Conservation (phyloP, 768 basidiomycete genomes). For the Leucocoprinus sp. region DNA sequence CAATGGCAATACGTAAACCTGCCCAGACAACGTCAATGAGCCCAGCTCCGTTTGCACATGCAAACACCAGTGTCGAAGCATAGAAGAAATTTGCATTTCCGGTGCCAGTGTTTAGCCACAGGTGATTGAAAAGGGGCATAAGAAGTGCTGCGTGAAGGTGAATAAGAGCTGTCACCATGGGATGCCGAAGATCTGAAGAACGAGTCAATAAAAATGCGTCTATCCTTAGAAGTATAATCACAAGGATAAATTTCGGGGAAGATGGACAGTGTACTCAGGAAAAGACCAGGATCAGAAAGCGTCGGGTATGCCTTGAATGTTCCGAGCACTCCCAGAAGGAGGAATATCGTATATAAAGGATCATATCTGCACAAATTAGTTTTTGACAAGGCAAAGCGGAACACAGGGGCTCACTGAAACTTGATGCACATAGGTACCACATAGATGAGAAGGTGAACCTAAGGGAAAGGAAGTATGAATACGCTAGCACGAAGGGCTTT, state of each 20-base stretch:
- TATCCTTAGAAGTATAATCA: constrained; percentile 30
- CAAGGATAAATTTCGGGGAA: constrained; percentile 83
- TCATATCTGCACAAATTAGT: constrained; percentile 51
- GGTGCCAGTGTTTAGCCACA: constrained; percentile 88
- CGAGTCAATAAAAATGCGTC: neutral
- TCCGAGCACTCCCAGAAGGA: constrained; percentile 69
- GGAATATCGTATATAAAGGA: constrained; percentile 68
- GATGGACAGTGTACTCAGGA: constrained; percentile 68
- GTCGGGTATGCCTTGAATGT: constrained; percentile 92
- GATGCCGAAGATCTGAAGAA: constrained; percentile 67
- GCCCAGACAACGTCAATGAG: constrained; percentile 79
- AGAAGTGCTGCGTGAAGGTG: constrained; percentile 81
- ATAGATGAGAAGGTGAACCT: constrained; percentile 82
- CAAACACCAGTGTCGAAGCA: constrained; percentile 90
- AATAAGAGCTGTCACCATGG: constrained; percentile 74
- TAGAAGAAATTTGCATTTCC: constrained; percentile 99
- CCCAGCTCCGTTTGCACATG: constrained; percentile 78
- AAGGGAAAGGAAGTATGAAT: neutral
- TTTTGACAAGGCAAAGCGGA: neutral
- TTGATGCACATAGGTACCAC: constrained; percentile 80
- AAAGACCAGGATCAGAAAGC: constrained; percentile 82
- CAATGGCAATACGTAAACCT: constrained; percentile 69
- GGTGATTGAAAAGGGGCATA: constrained; percentile 82
- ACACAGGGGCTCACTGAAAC: constrained; percentile 52
- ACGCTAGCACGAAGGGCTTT: neutral